Conservation (phyloP, 148 eudicot species). For the Fagopyrum homotropicum region DNA sequence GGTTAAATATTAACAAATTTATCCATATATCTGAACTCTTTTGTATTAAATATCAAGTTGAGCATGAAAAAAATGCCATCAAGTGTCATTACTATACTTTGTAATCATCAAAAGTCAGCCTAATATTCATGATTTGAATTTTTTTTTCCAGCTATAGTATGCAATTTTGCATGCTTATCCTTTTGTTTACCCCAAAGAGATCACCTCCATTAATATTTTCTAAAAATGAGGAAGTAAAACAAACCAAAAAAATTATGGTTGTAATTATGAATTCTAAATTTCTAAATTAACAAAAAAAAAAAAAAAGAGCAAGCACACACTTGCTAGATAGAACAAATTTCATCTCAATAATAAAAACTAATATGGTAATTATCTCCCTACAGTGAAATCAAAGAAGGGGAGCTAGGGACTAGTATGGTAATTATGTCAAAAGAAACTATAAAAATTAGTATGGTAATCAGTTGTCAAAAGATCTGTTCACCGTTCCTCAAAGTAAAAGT, state of each 20-base stretch:
- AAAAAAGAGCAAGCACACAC: slow-evolving; percentile 25
- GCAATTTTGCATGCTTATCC: background rate
- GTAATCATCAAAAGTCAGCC: background rate
- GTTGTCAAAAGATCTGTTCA: background rate
- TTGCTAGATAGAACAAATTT: slow-evolving; percentile 35
- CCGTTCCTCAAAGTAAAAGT: background rate
- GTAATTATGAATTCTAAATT: background rate
- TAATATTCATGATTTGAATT: background rate
- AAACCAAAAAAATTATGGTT: background rate
- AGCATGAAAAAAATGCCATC: background rate
- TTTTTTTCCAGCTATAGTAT: background rate
- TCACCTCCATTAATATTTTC: background rate
- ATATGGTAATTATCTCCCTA: no score
- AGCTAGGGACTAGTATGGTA: no score
- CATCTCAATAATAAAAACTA: no score
- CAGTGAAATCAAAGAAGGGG: no score
- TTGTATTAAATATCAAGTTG: no score
- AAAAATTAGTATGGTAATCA: background rate
- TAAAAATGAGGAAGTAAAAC: background rate
- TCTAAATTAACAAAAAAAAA: background rate
- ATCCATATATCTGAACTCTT: background rate
- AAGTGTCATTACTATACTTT: background rate
- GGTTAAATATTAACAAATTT: no score
- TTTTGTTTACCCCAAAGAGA: background rate
- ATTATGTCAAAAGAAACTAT: background rate